Evolutionary conservation across 805 yeast species (phyloP), one percentile per base, ranked within the genome.

Genomic region (Lachancea sp.): DNA sequence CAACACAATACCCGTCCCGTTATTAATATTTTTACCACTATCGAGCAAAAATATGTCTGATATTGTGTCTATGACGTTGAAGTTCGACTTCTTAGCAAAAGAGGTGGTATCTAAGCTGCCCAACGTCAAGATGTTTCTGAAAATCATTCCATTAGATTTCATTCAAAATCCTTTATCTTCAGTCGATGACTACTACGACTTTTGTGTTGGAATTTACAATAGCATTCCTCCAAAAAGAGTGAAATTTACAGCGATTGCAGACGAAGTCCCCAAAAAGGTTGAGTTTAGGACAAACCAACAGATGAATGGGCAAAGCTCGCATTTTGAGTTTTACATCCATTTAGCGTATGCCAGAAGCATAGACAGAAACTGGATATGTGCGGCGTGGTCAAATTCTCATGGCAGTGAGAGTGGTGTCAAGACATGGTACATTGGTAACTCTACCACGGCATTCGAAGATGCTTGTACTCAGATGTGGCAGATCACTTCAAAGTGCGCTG

Each of bases 321-420:
- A 54, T 25, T 62, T 60, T 40, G 96, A 88, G 52, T 69, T 84
- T 1, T 84, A 78, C 50, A 67, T 90, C 17, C 97, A 92, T 56
- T 69, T 92, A 8, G 87, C 95, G 1, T 90, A 89, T 52, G 86
- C 87, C 22, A 61, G 95, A 38, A 82, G 95, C 0, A 68, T 75
- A 3, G 95, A 89, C 58, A 78, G 78, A 45, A 77, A 76, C 40
- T 90, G 96, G 96, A 70, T 87, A 32, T 77, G 80, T 17, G 94
- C 86, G 0, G 81, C 94, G 0, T 87, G 97, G 94, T 71, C 92
- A 0, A 96, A 90, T 54, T 90, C 89, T 36, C 72, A 74, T 56
- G 96, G 96, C 0, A 67, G 69, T 3, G 69, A 76, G 9, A 74
- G 79, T 13, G 70, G 69, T 34, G 72, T 80, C 0, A 80, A 77